Percentiles rank a stretch among this genome's conserved stretches.
Conservation (phyloP, 768 basidiomycete species). For the Lactarius tabidus region DNA sequence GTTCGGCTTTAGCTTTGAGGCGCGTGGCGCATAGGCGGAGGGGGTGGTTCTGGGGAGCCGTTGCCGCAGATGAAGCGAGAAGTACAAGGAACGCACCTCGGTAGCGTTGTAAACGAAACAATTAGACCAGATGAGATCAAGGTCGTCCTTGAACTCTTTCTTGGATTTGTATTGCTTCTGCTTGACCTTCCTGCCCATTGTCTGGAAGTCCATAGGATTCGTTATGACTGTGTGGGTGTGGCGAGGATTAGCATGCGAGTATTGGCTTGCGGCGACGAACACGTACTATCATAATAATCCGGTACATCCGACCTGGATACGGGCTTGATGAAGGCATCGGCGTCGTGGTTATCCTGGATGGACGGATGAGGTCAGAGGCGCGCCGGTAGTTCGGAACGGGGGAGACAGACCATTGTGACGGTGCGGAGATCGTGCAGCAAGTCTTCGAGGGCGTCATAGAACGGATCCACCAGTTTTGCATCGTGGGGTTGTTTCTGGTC, state of each 20-base stretch:
- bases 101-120: slow-evolving; percentile 90
- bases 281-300: slow-evolving; percentile 88
- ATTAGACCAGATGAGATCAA: slow-evolving; percentile 96
- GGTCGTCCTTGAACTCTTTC: slow-evolving; percentile 87
- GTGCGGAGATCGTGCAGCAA: slow-evolving; percentile 81
- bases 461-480: slow-evolving; percentile 75
- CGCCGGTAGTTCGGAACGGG: slow-evolving; percentile 31
- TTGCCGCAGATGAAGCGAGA: slow-evolving; percentile 8
- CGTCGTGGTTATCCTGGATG: slow-evolving; percentile 75
- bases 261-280: slow-evolving; percentile 2
- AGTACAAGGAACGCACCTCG: slow-evolving; percentile 54
- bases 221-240: slow-evolving; percentile 63
- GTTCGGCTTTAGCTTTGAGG: slow-evolving; percentile 79
- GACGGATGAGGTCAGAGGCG: slow-evolving; percentile 27
- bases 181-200: slow-evolving; percentile 93
- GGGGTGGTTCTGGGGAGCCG: slow-evolving; percentile 66
- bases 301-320: slow-evolving; percentile 87
- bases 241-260: not conserved
- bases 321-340: slow-evolving; percentile 90
- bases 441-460: slow-evolving; percentile 92
- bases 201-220: slow-evolving; percentile 92
- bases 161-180: slow-evolving; percentile 89
- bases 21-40: slow-evolving; percentile 77
- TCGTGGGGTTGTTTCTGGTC: slow-evolving; percentile 48
- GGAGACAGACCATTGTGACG: slow-evolving; percentile 58